These are phyloP conservation scores for Blastobotrys peoriensis DNA, from an alignment of 805 yeast genomes.

Conservation along the genomic window DNA sequence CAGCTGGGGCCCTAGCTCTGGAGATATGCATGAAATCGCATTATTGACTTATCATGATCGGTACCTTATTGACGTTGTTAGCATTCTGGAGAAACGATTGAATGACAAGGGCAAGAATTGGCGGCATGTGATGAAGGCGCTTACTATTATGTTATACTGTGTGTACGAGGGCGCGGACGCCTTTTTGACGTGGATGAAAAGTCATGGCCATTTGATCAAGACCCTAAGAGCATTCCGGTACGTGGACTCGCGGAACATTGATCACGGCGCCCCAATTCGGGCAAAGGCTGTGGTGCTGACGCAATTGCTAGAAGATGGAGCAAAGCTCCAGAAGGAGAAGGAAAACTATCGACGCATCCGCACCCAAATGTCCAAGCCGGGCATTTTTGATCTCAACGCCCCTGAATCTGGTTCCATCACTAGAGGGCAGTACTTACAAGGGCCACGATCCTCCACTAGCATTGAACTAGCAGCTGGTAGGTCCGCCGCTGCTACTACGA, in stretches of 20 bases:
- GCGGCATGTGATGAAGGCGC: slow-evolving; percentile 83
- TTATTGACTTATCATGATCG: slow-evolving; percentile 61
- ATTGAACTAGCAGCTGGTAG: not conserved
- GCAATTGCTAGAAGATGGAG: slow-evolving; percentile 24
- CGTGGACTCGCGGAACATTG: slow-evolving; percentile 42
- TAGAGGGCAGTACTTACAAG: not conserved
- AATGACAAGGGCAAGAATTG: slow-evolving; percentile 96
- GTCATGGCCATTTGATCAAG: slow-evolving; percentile 76
- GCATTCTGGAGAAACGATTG: slow-evolving; percentile 81
- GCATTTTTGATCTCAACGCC: slow-evolving; percentile 18
- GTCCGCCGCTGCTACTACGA: not conserved
- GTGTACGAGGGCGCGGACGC: slow-evolving; percentile 82
- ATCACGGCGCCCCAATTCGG: slow-evolving; percentile 29
- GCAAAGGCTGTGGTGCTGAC: slow-evolving; percentile 26
- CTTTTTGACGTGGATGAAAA: slow-evolving; percentile 84
- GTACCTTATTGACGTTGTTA: slow-evolving; percentile 83
- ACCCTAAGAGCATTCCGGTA: slow-evolving; percentile 85
- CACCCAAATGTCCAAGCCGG: slow-evolving; percentile 26
- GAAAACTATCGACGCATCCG: slow-evolving; percentile 24
- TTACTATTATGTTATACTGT: slow-evolving; percentile 80
- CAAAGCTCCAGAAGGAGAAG: slow-evolving; percentile 23
- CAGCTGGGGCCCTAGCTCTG: slow-evolving; percentile 69
- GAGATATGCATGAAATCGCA: slow-evolving; percentile 75
- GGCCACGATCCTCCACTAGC: not conserved
- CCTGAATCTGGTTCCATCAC: not conserved